A percentile compares a stretch with the other conserved stretches of the same genome.
phyloP scores from a whole-genome alignment of 2,329 filamentous ascomycete genomes.

The Aurifilum marmelostoma region DNA sequence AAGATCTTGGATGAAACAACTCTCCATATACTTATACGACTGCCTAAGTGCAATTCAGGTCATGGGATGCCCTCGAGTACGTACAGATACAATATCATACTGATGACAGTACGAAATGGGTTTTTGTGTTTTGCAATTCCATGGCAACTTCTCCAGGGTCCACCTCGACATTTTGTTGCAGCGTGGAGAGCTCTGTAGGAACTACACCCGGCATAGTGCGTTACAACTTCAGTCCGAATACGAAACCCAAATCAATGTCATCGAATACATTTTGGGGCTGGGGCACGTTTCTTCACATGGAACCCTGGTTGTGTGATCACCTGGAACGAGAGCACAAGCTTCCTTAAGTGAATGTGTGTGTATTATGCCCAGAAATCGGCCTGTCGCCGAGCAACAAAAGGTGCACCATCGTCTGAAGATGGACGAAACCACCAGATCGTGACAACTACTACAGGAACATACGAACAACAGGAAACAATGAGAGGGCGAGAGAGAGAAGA shows the following conservation, averaged over 20 bases:
- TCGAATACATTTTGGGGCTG: not conserved
- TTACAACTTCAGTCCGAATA: not conserved
- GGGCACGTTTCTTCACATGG: not conserved
- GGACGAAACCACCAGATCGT: constrained; percentile 3
- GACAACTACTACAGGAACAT: not conserved
- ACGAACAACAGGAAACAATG: not conserved
- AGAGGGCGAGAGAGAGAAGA: too few relatives aligned
- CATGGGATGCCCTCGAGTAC: not conserved
- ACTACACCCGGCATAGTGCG: not conserved
- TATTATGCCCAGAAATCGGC: not conserved
- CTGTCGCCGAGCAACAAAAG: not conserved
- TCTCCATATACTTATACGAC: not conserved
- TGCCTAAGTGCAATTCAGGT: not conserved
- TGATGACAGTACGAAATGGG: not conserved
- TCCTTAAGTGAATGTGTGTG: not conserved
- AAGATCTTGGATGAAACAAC: too few relatives aligned
- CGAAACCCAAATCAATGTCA: not conserved
- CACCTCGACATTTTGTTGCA: not conserved
- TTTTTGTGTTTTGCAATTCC: not conserved
- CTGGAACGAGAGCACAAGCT: not conserved
- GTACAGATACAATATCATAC: not conserved
- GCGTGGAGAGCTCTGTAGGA: not conserved
- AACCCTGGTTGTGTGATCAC: not conserved
- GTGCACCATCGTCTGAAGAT: not conserved
- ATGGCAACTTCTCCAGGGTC: not conserved